Conservation (phyloP, 2,329 filamentous ascomycete species). For the Paracoccidioides lutzii region DNA sequence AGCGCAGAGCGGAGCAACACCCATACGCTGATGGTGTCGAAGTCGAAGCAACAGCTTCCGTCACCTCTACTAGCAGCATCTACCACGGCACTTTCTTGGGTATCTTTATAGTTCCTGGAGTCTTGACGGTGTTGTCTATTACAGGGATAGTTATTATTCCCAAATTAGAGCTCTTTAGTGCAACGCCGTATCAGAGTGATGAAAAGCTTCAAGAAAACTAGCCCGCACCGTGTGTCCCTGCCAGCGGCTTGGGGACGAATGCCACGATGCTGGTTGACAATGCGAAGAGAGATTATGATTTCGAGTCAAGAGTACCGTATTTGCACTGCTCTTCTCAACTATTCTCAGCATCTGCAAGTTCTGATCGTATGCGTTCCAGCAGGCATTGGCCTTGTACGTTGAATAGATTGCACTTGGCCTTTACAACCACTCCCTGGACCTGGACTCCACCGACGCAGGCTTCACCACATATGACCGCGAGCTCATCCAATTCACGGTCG, state of each 20-base stretch:
- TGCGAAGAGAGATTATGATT: conserved; percentile 71
- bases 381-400: conserved; percentile 59
- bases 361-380: no score
- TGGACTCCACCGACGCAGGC: conserved; percentile 55
- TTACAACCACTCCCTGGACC: conserved; percentile 62
- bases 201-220: conserved; percentile 54
- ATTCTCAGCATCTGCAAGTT: no score
- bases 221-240: conserved; percentile 60
- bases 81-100: conserved; percentile 56
- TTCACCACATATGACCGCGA: conserved; percentile 56
- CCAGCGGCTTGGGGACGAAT: conserved; percentile 63
- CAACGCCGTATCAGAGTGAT: conserved; percentile 58
- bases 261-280: conserved; percentile 64
- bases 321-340: neutral
- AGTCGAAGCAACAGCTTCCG: conserved; percentile 7
- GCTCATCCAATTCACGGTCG: conserved; percentile 62
- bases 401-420: conserved; percentile 78
- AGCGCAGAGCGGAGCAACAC: neutral
- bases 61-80: conserved; percentile 2
- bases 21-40: conserved; percentile 9
- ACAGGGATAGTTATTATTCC: conserved; percentile 46
- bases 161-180: conserved; percentile 45
- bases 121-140: conserved; percentile 41
- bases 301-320: conserved; percentile 49
- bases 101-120: conserved; percentile 55